Evolutionary conservation across 768 basidiomycete genomes (phyloP).

Genomic region (Macrolepiota albuminosa): DNA sequence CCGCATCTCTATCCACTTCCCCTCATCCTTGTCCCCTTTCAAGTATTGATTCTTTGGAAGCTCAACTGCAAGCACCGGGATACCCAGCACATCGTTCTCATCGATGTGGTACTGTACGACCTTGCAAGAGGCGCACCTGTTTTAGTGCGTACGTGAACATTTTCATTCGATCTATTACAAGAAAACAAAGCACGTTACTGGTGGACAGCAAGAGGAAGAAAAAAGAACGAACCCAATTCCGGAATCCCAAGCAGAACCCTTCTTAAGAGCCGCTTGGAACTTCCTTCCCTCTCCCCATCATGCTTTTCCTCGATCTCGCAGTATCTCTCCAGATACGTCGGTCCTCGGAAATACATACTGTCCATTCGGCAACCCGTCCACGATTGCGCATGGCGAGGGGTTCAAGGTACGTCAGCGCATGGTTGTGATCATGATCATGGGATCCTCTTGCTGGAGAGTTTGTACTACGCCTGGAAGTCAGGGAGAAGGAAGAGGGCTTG

Average conservation of each 20-base stretch:
- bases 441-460: slow-evolving; percentile 10
- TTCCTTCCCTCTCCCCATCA: slow-evolving; percentile 26
- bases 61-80: too few species aligned
- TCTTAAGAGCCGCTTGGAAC: slow-evolving; percentile 79
- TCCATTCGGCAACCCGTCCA: slow-evolving; percentile 89
- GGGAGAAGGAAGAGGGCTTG: slow-evolving; percentile 83
- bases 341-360: slow-evolving; percentile 71
- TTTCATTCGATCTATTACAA: slow-evolving; percentile 56
- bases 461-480: slow-evolving; percentile 71
- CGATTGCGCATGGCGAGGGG: slow-evolving; percentile 71
- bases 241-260: slow-evolving; percentile 19
- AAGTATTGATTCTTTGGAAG: too few species aligned
- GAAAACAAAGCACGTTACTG: not conserved
- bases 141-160: slow-evolving; percentile 80
- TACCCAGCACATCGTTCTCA: too few species aligned
- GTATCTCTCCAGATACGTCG: slow-evolving; percentile 11
- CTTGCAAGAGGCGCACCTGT: slow-evolving; percentile 31
- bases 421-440: too few species aligned
- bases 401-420: slow-evolving; percentile 43
- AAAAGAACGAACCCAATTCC: slow-evolving; percentile 17
- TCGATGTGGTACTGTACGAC: too few species aligned
- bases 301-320: slow-evolving; percentile 25
- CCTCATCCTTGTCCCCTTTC: too few species aligned
- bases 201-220: not conserved
- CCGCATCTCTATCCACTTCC: too few species aligned